Evolutionary conservation across 164 flowering plant species (phyloP).

Genomic region (Vitis rupestris): DNA sequence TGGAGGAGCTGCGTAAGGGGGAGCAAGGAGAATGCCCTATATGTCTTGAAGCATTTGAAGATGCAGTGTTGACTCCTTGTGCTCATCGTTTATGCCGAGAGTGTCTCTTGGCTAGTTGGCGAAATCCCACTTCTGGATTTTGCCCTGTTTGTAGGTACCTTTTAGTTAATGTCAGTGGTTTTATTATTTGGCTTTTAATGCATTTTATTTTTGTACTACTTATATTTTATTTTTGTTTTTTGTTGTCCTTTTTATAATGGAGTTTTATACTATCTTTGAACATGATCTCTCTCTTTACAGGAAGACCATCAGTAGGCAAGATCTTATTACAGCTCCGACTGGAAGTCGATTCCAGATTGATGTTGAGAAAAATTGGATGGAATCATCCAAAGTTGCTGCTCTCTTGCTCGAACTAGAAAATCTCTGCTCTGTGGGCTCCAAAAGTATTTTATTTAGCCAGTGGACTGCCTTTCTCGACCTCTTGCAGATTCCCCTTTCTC

Average conservation of each 20-base stretch:
- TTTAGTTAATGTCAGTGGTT: constrained; percentile 5
- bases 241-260: constrained; percentile 2
- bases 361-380: constrained; percentile 95
- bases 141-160: constrained; percentile 97
- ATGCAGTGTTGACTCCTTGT: constrained; percentile 98
- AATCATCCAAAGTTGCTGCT: constrained; percentile 73
- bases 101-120: constrained; percentile 94
- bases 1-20: constrained; percentile 88
- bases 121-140: constrained; percentile 68
- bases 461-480: constrained; percentile 99
- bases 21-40: constrained; percentile 96
- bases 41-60: constrained; percentile 97
- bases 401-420: constrained; percentile 73
- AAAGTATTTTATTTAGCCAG: constrained; percentile 96
- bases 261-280: constrained; percentile 3
- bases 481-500: constrained; percentile 83
- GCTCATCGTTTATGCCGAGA: constrained; percentile 95
- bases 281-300: constrained; percentile 32
- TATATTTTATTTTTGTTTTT: not conserved
- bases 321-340: constrained; percentile 91
- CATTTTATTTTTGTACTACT: not conserved
- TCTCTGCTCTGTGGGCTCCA: constrained; percentile 64
- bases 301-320: constrained; percentile 70
- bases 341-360: constrained; percentile 84
- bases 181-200: not conserved